These are phyloP conservation scores for Penicillium soppii DNA, from an alignment of 495 filamentous ascomycete species.

Conservation along the genomic window DNA sequence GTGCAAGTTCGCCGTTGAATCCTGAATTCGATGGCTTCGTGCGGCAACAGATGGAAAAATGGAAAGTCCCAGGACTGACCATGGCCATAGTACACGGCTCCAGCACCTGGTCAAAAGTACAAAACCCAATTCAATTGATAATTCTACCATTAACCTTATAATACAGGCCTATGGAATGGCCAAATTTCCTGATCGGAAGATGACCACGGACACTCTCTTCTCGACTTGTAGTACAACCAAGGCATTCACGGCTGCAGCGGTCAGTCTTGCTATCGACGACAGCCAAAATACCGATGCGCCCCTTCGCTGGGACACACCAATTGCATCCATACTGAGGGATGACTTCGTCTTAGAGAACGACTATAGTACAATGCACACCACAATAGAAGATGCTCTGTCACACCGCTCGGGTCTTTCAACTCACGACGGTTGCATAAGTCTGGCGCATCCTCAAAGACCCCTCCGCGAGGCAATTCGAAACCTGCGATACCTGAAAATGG, in stretches of 20 bases:
- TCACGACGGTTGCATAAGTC: conserved; percentile 32
- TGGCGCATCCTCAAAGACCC: conserved; percentile 10
- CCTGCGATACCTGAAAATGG: conserved; percentile 45
- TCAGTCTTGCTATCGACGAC: conserved; percentile 45
- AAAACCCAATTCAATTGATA: conserved; percentile 12
- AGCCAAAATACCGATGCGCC: conserved; percentile 20
- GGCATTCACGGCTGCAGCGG: conserved; percentile 50
- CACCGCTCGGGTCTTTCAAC: conserved; percentile 51
- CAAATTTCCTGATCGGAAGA: conserved; percentile 29
- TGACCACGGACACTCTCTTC: conserved; percentile 43
- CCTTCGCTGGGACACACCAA: conserved; percentile 48
- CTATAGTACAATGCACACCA: conserved; percentile 44
- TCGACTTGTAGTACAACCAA: conserved; percentile 53
- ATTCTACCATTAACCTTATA: conserved; percentile 33
- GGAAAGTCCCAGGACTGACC: conserved; percentile 45
- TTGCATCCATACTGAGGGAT: conserved; percentile 45
- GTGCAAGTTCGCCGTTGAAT: neutral
- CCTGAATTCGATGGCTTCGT: conserved; percentile 32
- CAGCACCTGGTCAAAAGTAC: conserved; percentile 38
- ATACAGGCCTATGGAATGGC: conserved; percentile 51
- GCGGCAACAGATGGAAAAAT: conserved; percentile 30
- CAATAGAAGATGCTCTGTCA: conserved; percentile 51
- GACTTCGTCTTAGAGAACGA: conserved; percentile 50
- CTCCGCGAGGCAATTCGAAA: conserved; percentile 32
- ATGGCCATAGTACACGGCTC: conserved; percentile 48